A percentile compares a stretch with the other conserved stretches of the same genome.
phyloP scores from a whole-genome alignment of 1,284 basidiomycete genomes.

The Termitomyces sp. region DNA sequence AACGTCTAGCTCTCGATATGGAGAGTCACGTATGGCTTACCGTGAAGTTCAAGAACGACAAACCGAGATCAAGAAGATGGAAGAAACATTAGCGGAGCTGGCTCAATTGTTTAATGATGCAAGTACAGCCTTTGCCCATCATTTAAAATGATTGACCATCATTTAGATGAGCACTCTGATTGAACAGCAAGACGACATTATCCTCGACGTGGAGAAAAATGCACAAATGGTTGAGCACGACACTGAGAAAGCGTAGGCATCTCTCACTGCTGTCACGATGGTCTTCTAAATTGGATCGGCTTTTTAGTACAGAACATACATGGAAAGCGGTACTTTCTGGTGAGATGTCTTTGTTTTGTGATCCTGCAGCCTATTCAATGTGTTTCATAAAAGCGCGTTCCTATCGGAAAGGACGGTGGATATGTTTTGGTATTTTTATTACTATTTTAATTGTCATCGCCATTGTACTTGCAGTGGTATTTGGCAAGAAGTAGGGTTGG shows the following conservation, averaged over 20 bases:
- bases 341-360: conserved; percentile 11
- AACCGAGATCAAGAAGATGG: conserved; percentile 83
- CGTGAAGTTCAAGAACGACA: conserved; percentile 90
- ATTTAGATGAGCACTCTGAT: conserved; percentile 75
- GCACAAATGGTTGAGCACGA: conserved; percentile 63
- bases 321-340: conserved; percentile 64
- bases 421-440: conserved; percentile 65
- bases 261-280: neutral
- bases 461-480: conserved; percentile 48
- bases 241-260: conserved; percentile 62
- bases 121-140: conserved; percentile 25
- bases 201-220: conserved; percentile 59
- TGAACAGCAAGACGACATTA: conserved; percentile 74
- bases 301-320: conserved; percentile 57
- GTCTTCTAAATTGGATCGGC: neutral
- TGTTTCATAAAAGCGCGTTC: conserved; percentile 36
- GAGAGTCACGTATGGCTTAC: conserved; percentile 79
- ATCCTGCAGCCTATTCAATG: conserved; percentile 6
- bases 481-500: conserved; percentile 24
- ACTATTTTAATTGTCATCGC: conserved; percentile 45
- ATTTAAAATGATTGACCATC: neutral
- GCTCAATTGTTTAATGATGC: conserved; percentile 84
- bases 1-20: conserved; percentile 72
- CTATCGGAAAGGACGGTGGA: conserved; percentile 74
- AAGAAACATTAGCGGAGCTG: conserved; percentile 82